Percentiles rank a stretch among this genome's conserved stretches.
These are phyloP conservation scores for Daldinia sp. DNA, from an alignment of 2,329 filamentous ascomycete genomes.

Conservation along the genomic window DNA sequence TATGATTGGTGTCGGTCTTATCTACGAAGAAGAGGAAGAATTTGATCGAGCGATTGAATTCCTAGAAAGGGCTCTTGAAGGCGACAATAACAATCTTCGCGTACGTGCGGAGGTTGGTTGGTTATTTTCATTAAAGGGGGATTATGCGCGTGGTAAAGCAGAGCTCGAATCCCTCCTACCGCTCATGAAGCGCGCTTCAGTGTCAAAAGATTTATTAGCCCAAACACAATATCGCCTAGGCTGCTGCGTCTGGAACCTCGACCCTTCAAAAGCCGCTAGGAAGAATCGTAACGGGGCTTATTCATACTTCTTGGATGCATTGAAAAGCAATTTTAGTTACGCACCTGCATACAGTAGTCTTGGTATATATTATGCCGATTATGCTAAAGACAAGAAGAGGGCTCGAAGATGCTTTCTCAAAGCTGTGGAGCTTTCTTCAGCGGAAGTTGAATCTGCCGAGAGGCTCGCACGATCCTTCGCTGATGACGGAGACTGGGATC, in stretches of 20 bases:
- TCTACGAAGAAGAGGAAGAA: conserved; percentile 92
- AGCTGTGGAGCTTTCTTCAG: conserved; percentile 88
- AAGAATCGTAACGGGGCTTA: conserved; percentile 86
- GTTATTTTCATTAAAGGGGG: conserved; percentile 85
- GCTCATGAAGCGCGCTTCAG: conserved; percentile 64
- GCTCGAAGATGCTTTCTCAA: conserved; percentile 96
- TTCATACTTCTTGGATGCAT: conserved; percentile 78
- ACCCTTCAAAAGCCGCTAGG: conserved; percentile 75
- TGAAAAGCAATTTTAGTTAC: conserved; percentile 87
- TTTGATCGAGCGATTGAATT: conserved; percentile 84
- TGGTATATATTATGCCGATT: conserved; percentile 90
- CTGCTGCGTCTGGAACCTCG: conserved; percentile 84
- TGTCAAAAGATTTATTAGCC: conserved; percentile 75
- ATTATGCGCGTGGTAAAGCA: conserved; percentile 71
- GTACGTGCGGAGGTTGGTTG: conserved; percentile 89
- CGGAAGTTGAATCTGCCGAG: conserved; percentile 87
- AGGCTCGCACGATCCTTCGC: conserved; percentile 87
- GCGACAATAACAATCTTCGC: conserved; percentile 77
- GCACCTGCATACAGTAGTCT: conserved; percentile 92
- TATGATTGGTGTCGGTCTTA: conserved; percentile 87
- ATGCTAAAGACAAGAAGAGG: conserved; percentile 84
- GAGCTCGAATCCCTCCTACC: conserved; percentile 75
- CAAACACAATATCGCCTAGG: conserved; percentile 89
- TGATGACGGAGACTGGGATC: conserved; percentile 91
- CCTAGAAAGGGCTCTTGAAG: conserved; percentile 75